phyloP scores from a whole-genome alignment of 805 yeast species.

The Ogataea populi-albae region DNA sequence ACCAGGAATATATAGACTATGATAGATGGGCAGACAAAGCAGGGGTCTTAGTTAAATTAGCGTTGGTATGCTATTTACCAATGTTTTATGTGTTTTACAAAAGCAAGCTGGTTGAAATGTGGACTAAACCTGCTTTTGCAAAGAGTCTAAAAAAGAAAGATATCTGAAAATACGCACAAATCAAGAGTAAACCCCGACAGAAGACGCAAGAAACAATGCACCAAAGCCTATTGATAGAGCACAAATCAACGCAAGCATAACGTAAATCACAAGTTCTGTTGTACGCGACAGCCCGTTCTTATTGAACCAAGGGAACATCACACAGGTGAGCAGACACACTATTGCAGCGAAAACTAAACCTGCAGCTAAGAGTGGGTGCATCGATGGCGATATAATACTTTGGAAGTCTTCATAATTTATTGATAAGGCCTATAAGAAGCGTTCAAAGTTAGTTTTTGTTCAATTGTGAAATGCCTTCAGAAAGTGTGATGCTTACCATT shows the following conservation, averaged over 20 bases:
- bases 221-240: constrained; percentile 30
- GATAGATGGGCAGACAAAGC: constrained; percentile 13
- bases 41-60: constrained; percentile 8
- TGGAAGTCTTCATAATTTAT: constrained; percentile 8
- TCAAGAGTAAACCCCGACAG: constrained; percentile 32
- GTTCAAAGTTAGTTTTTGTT: not conserved
- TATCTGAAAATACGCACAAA: not conserved
- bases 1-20: constrained; percentile 15
- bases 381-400: constrained; percentile 11
- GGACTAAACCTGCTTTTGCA: constrained; percentile 6
- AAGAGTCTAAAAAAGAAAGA: constrained; percentile 4
- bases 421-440: constrained; percentile 3
- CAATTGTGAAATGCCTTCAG: not conserved
- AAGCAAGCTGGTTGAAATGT: constrained; percentile 14
- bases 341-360: constrained; percentile 11
- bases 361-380: constrained; percentile 19
- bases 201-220: constrained; percentile 27
- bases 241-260: constrained; percentile 18
- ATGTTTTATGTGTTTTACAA: constrained; percentile 24
- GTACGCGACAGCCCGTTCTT: constrained; percentile 1
- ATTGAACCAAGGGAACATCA: constrained; percentile 4
- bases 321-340: constrained; percentile 9
- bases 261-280: constrained; percentile 11
- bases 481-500: constrained; percentile 6
- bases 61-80: constrained; percentile 21